Evolutionary conservation across 140 eudicot genomes (phyloP).

Genomic region (Flaveria floridana): DNA sequence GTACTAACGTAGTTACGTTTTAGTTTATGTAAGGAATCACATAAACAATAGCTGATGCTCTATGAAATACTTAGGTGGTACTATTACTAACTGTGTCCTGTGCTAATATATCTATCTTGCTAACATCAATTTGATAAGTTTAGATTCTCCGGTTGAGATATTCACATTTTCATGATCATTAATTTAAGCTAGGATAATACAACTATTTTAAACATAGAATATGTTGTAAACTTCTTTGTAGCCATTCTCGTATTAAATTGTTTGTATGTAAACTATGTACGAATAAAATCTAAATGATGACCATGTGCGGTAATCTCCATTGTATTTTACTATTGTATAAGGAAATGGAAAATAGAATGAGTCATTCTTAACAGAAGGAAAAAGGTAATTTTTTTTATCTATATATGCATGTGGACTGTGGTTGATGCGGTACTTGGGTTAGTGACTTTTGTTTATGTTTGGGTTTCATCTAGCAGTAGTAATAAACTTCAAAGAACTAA

Average conservation of each 20-base stretch:
- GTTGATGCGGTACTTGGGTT: too few relatives aligned
- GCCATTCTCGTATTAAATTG: not conserved
- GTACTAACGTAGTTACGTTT: not conserved
- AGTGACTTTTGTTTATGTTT: too few relatives aligned
- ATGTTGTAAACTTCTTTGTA: slow-evolving; percentile 3
- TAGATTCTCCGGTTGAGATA: not conserved
- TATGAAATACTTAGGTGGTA: too few relatives aligned
- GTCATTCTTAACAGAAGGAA: too few relatives aligned
- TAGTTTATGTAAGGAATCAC: not conserved
- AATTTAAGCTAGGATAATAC: not conserved
- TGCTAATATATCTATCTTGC: not conserved
- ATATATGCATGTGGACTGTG: too few relatives aligned
- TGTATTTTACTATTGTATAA: too few relatives aligned
- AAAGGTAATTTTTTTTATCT: too few relatives aligned
- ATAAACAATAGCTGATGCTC: not conserved
- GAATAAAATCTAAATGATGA: not conserved
- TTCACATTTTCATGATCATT: not conserved
- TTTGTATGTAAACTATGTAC: not conserved
- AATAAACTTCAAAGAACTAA: too few relatives aligned
- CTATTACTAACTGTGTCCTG: too few relatives aligned
- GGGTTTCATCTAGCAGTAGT: too few relatives aligned
- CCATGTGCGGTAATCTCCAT: not conserved
- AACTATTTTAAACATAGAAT: not conserved
- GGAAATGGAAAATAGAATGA: too few relatives aligned
- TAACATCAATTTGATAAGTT: not conserved